Percentiles rank a stretch among this genome's conserved stretches.
phyloP scores from a whole-genome alignment of 345 rosid genomes.

The Gossypium mustelinum region DNA sequence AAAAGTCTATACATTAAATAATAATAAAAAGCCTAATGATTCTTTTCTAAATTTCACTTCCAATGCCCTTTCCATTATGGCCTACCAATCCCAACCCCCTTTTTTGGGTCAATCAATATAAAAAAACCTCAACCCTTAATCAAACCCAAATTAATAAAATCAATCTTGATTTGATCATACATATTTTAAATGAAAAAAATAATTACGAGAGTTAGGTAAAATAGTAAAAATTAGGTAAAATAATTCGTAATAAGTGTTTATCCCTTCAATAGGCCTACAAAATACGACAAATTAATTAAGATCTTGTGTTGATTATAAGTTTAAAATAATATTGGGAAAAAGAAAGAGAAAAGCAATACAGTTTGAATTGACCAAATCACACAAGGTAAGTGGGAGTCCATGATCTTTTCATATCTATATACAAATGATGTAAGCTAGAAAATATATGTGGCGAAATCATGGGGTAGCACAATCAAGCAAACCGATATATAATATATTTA shows the following conservation, averaged over 20 bases:
- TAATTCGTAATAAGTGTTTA: fast-evolving
- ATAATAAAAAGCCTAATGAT: background rate
- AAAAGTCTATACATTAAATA: no score
- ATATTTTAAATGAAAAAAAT: no score
- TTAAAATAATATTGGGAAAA: no score
- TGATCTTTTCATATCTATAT: background rate
- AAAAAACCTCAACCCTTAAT: background rate
- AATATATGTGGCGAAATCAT: background rate
- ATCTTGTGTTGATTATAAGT: no score
- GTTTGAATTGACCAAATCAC: background rate
- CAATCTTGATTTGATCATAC: background rate
- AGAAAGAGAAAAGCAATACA: no score
- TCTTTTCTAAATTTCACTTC: constrained; percentile 28
- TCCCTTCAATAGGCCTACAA: fast-evolving
- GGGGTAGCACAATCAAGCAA: background rate
- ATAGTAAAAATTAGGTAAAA: fast-evolving
- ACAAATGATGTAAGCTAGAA: background rate
- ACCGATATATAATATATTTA: no score
- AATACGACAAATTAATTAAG: no score
- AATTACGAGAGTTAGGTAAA: fast-evolving
- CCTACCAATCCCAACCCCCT: background rate
- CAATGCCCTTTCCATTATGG: background rate
- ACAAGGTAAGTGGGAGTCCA: background rate
- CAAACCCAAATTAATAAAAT: background rate
- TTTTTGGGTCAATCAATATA: background rate